A percentile compares a stretch with the other conserved stretches of the same genome.
phyloP scores from a whole-genome alignment of 2,329 filamentous ascomycete genomes.

The Colletotrichum higginsianum region DNA sequence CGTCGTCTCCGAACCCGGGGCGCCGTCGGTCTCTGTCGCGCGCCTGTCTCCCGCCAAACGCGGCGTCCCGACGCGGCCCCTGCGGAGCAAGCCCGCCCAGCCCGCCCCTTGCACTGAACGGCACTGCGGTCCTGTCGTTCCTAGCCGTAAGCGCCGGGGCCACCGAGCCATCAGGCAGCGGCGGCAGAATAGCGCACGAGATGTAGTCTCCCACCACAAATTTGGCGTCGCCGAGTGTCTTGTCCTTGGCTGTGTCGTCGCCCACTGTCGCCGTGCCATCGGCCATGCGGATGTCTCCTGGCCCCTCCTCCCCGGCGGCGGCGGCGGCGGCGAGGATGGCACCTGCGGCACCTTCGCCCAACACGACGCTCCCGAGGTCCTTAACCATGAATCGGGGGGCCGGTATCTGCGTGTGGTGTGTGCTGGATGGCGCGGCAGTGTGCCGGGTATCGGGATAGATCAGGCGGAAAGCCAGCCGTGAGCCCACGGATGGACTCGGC shows the following conservation, averaged over 20 bases:
- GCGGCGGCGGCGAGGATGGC: slow-evolving; percentile 60
- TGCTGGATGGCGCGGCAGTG: slow-evolving; percentile 44
- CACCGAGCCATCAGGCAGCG: slow-evolving; percentile 80
- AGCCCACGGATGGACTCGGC: slow-evolving; percentile 82
- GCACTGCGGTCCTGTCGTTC: slow-evolving; percentile 58
- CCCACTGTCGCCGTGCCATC: slow-evolving; percentile 8
- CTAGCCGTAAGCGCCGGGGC: slow-evolving; percentile 71
- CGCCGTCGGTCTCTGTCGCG: slow-evolving; percentile 55
- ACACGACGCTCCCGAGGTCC: slow-evolving; percentile 86
- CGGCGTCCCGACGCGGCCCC: slow-evolving; percentile 37
- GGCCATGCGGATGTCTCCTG: slow-evolving; percentile 44
- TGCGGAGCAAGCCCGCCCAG: slow-evolving; percentile 12
- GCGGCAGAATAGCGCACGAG: slow-evolving; percentile 84
- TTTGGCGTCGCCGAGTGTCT: slow-evolving; percentile 81
- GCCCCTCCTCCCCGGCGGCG: slow-evolving; percentile 47
- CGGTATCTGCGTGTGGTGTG: slow-evolving; percentile 54
- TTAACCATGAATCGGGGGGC: slow-evolving; percentile 79
- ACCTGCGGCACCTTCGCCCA: slow-evolving; percentile 67
- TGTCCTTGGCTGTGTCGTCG: slow-evolving; percentile 58
- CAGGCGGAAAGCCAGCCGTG: slow-evolving; percentile 88
- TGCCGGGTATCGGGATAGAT: slow-evolving; percentile 81
- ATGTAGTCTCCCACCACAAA: slow-evolving; percentile 94
- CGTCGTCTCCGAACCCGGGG: slow-evolving; percentile 53
- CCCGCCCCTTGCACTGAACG: slow-evolving; percentile 52
- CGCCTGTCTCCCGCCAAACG: slow-evolving; percentile 50